Evolutionary conservation across 2,329 filamentous ascomycete species (phyloP), one percentile per base, ranked within the genome.

Genomic region (Hypoxylon sp.): DNA sequence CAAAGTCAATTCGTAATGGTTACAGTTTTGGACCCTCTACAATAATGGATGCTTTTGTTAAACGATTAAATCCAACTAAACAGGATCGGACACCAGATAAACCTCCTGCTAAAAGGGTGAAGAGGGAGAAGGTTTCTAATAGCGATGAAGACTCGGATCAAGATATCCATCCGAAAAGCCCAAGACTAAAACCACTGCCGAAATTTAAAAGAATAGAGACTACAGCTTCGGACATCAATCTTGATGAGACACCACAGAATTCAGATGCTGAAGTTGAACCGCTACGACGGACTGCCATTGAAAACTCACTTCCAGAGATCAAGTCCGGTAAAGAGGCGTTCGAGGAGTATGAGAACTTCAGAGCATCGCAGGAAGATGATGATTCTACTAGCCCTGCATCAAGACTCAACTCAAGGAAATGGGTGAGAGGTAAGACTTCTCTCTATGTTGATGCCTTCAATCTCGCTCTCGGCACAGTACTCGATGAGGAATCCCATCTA

Each of bases 361-460:
- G 82, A 60, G 79, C 81, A 19, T 84, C 81, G 13, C 80, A 83
- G 53, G 65, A 77, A 43, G 65, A 78, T 48, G 70, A 71, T 3
- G 67, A 73, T 7, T 67, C 76, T 6, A 65, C 76, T 4, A 77
- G 79, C 55, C 73, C 76, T 26, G 76, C 81, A 5, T 66, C 88
- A 9, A 78, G 78, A 49, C 73, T 83, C 41, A 57, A 68, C 48
- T 57, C 65, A 11, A 69, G 76, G 76, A 40, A 80, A 52, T 96
- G 90, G 90, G 72, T 85, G 3, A 84, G 80, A 63, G 90, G 91
- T 0, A 86, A 84, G 68, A 95, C 87, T 65, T 97, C 92, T 1
- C 90, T 99, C 46, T 99, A 99, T 64, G 91, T 97, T 12, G 94
- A 99, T 73, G 94, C 94, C 0, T 99, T 99, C 77, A 96, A 96